Conservation (phyloP, 345 rosid species). For the Barbarea vulgaris region DNA sequence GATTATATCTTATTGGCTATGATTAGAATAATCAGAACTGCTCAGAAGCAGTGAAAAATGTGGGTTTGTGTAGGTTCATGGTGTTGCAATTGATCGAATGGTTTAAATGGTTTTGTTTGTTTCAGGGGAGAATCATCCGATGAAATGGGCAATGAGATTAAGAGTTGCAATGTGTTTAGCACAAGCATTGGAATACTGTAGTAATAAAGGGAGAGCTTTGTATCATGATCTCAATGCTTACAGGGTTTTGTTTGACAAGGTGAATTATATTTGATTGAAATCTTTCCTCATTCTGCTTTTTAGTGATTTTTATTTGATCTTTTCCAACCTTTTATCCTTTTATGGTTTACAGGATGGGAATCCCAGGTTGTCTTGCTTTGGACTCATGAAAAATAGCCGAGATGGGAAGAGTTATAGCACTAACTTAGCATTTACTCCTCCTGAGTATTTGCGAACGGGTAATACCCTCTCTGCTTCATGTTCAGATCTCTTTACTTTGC, state of each 20-base stretch:
- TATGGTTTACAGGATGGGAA: slow-evolving; percentile 68
- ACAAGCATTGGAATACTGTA: slow-evolving; percentile 86
- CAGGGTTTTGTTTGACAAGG: slow-evolving; percentile 91
- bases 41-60: too few relatives aligned
- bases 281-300: background rate
- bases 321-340: background rate
- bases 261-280: slow-evolving; percentile 12
- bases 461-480: background rate
- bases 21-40: background rate
- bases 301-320: background rate
- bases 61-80: too few relatives aligned
- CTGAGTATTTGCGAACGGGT: slow-evolving; percentile 96
- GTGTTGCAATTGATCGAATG: background rate
- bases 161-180: slow-evolving; percentile 91
- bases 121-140: slow-evolving; percentile 94
- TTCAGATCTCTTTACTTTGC: background rate
- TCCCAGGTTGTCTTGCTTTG: slow-evolving; percentile 94
- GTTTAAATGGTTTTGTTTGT: background rate
- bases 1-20: too few relatives aligned
- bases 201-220: slow-evolving; percentile 86
- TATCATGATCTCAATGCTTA: slow-evolving; percentile 98
- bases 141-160: slow-evolving; percentile 98
- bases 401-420: slow-evolving; percentile 99
- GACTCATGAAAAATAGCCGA: slow-evolving; percentile 95
- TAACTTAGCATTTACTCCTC: slow-evolving; percentile 97